Evolutionary conservation across 495 filamentous ascomycete genomes (phyloP).

Genomic region (Tuber indicum): DNA sequence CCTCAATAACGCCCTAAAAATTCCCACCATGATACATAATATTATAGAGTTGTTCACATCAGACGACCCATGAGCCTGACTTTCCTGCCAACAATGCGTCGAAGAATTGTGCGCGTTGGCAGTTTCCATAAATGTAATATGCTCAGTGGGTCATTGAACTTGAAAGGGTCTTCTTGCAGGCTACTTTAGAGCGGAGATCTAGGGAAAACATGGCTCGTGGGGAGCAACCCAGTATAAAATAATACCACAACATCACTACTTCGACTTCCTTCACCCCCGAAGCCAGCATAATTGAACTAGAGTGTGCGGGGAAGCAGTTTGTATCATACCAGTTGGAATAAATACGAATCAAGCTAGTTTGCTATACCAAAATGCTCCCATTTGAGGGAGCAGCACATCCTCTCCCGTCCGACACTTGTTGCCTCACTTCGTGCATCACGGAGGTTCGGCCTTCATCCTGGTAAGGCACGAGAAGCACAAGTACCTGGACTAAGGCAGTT

Average conservation of each 20-base stretch:
- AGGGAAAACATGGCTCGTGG: not conserved
- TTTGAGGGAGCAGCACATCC: slow-evolving; percentile 6
- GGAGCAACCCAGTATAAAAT: not conserved
- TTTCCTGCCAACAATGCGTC: not conserved
- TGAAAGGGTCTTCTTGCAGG: not conserved
- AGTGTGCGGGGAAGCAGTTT: not conserved
- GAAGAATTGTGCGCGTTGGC: not conserved
- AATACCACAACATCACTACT: not conserved
- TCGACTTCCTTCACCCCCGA: not conserved
- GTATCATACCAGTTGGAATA: not conserved
- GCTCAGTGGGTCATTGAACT: not conserved
- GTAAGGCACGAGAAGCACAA: slow-evolving; percentile 7
- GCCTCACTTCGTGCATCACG: slow-evolving; percentile 2
- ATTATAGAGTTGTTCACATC: too few species aligned
- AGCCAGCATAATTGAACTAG: not conserved
- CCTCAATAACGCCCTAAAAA: too few species aligned
- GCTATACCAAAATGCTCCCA: slow-evolving; percentile 12
- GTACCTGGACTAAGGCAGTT: slow-evolving; percentile 5
- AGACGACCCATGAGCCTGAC: too few species aligned
- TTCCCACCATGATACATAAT: too few species aligned
- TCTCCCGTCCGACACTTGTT: not conserved
- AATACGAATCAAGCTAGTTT: slow-evolving; percentile 5
- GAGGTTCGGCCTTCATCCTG: slow-evolving; percentile 14
- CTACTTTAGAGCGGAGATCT: not conserved
- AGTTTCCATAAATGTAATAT: not conserved